phyloP scores from a whole-genome alignment of 2,329 filamentous ascomycete genomes.

The Alternaria sp. region DNA sequence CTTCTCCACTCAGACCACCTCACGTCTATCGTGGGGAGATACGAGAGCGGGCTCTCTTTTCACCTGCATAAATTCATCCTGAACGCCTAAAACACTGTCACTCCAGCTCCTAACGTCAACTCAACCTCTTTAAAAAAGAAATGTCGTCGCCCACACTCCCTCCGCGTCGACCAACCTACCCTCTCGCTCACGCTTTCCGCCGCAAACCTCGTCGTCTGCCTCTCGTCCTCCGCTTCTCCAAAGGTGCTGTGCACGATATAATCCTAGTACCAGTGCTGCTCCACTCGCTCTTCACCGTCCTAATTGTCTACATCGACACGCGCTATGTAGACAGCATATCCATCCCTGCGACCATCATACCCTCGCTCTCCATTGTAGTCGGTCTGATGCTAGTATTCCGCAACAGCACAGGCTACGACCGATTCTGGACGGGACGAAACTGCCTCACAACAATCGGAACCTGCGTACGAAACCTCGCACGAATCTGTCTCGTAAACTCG shows the following conservation, averaged over 20 bases:
- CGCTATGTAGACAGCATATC: conserved; percentile 60
- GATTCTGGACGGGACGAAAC: conserved; percentile 69
- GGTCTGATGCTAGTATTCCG: conserved; percentile 73
- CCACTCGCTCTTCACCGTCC: conserved; percentile 66
- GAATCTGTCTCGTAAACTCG: conserved; percentile 63
- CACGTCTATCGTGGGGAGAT: conserved; percentile 14
- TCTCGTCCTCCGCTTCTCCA: conserved; percentile 69
- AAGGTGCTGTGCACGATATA: conserved; percentile 68
- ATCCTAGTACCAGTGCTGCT: conserved; percentile 66
- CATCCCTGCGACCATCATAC: conserved; percentile 68
- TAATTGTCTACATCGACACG: conserved; percentile 66
- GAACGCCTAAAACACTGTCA: conserved; percentile 1
- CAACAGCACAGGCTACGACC: conserved; percentile 70
- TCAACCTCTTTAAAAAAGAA: conserved; percentile 6
- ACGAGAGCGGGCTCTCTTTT: conserved; percentile 3
- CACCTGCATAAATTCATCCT: neutral
- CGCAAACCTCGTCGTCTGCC: conserved; percentile 65
- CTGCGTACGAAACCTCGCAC: conserved; percentile 66
- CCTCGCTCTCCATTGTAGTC: conserved; percentile 70
- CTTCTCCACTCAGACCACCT: conserved; percentile 11
- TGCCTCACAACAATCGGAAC: conserved; percentile 66
- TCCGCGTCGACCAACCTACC: conserved; percentile 54
- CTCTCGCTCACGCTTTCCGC: conserved; percentile 56
- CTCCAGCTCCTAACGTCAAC: neutral
- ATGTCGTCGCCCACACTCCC: conserved; percentile 22